Base-by-base conservation (phyloP, 169 alveolate species). In the Plasmodium vivax region DNA sequence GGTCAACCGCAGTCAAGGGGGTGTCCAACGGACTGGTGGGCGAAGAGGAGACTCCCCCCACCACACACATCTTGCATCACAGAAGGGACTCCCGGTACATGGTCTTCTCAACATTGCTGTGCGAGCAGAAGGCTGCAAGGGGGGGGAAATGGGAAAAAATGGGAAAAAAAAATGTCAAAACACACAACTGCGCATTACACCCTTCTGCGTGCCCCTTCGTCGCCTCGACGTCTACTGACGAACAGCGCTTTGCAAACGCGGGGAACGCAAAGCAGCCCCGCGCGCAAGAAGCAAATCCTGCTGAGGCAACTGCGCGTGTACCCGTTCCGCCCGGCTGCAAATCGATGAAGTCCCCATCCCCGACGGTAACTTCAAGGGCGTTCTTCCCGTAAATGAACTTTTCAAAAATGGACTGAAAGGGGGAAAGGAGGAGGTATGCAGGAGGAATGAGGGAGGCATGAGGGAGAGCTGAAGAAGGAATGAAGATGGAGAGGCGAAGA, bases 241-340 rank as follows among this genome's bases (percentile, higher is more conserved):
- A 51, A 51, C 19, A 3, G 62, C 62, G 6, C 62, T 12, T 14
- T 74, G 47, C 82, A 74, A 23, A 74, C 19, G 23, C 6, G 38
- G 27, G 36, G 41, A 16, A 72, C 9, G 81, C 12, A 72, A 72
- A 72, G 16, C 36, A 72, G 36, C 36, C 30, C 41, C 30, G 16
- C 62, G 8, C 8, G 19, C 1, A 1, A 34, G 58, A 77, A 77
- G 62, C 62, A 79, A 34, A 51, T 14, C 62, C 62, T 51, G 62
- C 23, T 19, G 62, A 51, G 23, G 62, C 6, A 79, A 68, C 36
- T 9, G n/a, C 12, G 43, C 27, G 30, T 54, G 14, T 88, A 88
- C 94, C 94, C 12, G 94, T 88, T 7, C 90, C 94, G 16, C 94
- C 94, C 16, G 94, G 90, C 72, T 88, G 80, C 56, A 88, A 41